Evolutionary conservation across 2,329 filamentous ascomycete species (phyloP).

Genomic region (Stachybotrys chartarum): DNA sequence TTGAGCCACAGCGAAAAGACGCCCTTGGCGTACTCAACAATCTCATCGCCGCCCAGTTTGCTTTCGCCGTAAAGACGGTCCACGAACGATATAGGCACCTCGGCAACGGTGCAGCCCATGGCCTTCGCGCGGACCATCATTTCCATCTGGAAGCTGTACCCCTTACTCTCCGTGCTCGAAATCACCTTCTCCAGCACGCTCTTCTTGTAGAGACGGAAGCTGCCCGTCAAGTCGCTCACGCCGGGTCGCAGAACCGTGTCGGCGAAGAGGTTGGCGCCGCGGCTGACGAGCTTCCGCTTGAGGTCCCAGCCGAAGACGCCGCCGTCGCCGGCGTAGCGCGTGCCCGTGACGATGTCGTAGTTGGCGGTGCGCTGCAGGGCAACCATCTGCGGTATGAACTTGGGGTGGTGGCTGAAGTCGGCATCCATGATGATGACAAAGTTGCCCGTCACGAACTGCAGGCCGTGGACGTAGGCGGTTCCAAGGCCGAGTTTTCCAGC

Average conservation of each 20-base stretch:
- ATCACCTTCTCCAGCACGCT: conserved; percentile 85
- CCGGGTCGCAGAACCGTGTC: conserved; percentile 90
- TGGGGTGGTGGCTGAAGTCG: conserved; percentile 98
- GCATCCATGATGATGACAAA: conserved; percentile 99
- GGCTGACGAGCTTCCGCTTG: conserved; percentile 76
- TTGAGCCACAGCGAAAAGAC: conserved; percentile 72
- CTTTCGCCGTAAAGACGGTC: conserved; percentile 92
- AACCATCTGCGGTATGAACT: conserved; percentile 97
- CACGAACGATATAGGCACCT: conserved; percentile 95
- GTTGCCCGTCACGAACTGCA: conserved; percentile 86
- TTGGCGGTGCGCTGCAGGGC: conserved; percentile 65
- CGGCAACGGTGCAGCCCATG: conserved; percentile 87
- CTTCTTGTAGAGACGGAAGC: conserved; percentile 92
- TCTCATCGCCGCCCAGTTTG: conserved; percentile 91
- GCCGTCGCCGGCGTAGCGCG: conserved; percentile 80
- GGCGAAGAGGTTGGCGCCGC: conserved; percentile 90
- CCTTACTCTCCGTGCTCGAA: conserved; percentile 84
- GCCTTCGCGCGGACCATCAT: conserved; percentile 97
- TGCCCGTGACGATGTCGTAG: conserved; percentile 96
- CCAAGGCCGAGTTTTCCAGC: conserved; percentile 95
- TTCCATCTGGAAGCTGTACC: conserved; percentile 99
- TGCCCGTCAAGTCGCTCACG: conserved; percentile 91
- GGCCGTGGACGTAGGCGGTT: conserved; percentile 90
- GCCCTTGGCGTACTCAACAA: conserved; percentile 91
- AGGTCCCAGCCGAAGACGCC: conserved; percentile 97